Base-by-base conservation (phyloP, 345 rosid genomes). In the Mallotus nudiflorus region DNA sequence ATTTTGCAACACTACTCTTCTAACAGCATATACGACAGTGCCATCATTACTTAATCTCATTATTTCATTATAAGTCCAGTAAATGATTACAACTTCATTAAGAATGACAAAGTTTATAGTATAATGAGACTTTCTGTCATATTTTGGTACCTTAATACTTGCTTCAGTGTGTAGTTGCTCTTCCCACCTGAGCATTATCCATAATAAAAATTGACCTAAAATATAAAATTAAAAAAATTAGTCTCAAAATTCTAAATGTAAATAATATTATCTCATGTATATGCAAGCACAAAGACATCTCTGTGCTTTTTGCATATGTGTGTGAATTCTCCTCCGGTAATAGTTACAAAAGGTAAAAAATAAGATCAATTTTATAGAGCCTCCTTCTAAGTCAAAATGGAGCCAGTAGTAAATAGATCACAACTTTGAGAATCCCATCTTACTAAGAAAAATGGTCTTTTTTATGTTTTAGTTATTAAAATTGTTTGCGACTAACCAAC, bases 151-250 rank as follows among this genome's bases (percentile, higher is more conserved):
- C 52, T 83, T 75, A 31, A 76, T 65, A 69, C 65, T 78, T 13
- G 84, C 79, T 60, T 78, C 91, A 22, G 71, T 66, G 10, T 85
- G 86, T 63, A 87, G 72, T 70, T 85, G 89, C 80, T 82, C 91
- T 75, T 85, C 94, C 94, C 94, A 89, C 50, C 65, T 85, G 57
- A 89, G 89, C 94, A 87, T 87, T 69, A 89, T 82, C 78, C 94
- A 81, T 80, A 89, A 72, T 19, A n/a, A n/a, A 89, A 77, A 27
- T 80, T 82, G 59, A 89, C 89, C 94, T 89, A 65, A 40, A 9
- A 40, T 33, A 45, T 13, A 9, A 53, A 62, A 37, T 54, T 14
- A 52, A 31, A n/a, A 29, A 51, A 33, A 46, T 66, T 13, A 22
- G 25, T 50, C n/a, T 19, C 64, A 33, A n/a, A 39, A 35, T 9